Base-by-base conservation (phyloP, 371 early-diverging fungal genomes). In the Zancudomyces culisetae region DNA sequence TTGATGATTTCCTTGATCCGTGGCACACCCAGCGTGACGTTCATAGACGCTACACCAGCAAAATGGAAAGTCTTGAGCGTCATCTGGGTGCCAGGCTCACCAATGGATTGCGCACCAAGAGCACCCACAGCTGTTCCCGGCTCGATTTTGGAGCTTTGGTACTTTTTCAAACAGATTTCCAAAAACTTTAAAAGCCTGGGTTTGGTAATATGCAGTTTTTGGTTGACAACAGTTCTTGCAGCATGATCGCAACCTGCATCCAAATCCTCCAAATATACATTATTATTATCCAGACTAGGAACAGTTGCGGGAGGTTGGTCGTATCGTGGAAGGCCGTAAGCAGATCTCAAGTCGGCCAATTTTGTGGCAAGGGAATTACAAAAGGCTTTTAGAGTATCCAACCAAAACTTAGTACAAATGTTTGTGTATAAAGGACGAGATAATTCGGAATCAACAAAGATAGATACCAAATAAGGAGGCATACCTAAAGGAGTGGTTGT, bases 41-140 rank as follows among this genome's bases (percentile, higher is more conserved):
- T 99, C 93, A 95, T 94, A 62, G 83, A 81, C 39, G 96, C 94
- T 45, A 98, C 93, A 79, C 99, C 99, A 68, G 99, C 98, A 83
- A 98, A 98, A 74, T 99, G 99, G 88, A 99, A 99, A 63, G 99
- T 97, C 70, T 98, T 98, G 54, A 99, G 72, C 42, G 99, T 99
- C 99, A 99, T 99, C 69, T 99, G 99, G 1, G 99, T 99, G 55
- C 97, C 97, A 27, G 99, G 99, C 64, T 98, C 99, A 58, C 99
- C 98, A 60, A 99, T 96, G 52, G 86, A 85, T 67, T 98, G 98
- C 0, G 95, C 98, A 29, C 94, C 98, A 48, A 99, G 74, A 30
- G 98, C 95, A 42, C 99, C 99, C 4, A 93, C 94, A 43, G 90
- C 90, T 3, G 88, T 58, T 49, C 83, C 97, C 15, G 97, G 95